A percentile compares a stretch with the other conserved stretches of the same genome.
These are phyloP conservation scores for Catharanthus roseus DNA, from an alignment of 257 asterid species.

Conservation along the genomic window DNA sequence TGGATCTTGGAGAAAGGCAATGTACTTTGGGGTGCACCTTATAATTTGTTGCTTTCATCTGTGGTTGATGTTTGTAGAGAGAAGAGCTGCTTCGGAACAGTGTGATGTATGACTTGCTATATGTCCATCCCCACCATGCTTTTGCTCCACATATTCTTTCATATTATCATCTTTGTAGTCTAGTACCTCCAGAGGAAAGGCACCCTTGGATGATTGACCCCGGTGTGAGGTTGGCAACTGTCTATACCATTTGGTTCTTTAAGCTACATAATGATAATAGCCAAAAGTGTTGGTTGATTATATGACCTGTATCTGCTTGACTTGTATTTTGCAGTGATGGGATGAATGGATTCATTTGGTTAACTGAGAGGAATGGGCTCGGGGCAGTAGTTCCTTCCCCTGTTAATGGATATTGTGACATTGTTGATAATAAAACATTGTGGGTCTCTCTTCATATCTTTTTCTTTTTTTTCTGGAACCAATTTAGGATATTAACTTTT, in stretches of 20 bases:
- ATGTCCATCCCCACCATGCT: conserved; percentile 63
- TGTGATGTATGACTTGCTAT: conserved; percentile 75
- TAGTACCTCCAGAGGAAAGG: conserved; percentile 29
- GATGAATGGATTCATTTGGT: conserved; percentile 86
- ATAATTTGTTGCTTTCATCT: conserved; percentile 6
- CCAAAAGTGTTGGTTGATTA: conserved; percentile 7
- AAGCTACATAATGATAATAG: not conserved
- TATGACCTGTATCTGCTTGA: conserved; percentile 13
- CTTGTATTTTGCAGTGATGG: conserved; percentile 57
- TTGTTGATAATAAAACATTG: conserved; percentile 55
- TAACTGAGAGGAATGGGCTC: conserved; percentile 61
- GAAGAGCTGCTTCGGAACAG: conserved; percentile 77
- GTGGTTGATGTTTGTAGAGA: conserved; percentile 40
- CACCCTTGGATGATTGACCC: conserved; percentile 50
- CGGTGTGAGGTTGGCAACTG: conserved; percentile 52
- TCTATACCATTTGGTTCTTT: conserved; percentile 9
- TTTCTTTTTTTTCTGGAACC: not conserved
- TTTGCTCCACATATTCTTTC: conserved; percentile 53
- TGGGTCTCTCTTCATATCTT: conserved; percentile 33
- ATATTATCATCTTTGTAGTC: conserved; percentile 46
- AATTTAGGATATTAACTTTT: not conserved
- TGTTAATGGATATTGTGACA: conserved; percentile 49
- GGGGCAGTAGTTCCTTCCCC: conserved; percentile 52
- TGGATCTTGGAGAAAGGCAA: not conserved
- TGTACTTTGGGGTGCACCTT: not conserved